Conservation (phyloP, 352 stramenopile genomes). For the Globisporangium splendens region DNA sequence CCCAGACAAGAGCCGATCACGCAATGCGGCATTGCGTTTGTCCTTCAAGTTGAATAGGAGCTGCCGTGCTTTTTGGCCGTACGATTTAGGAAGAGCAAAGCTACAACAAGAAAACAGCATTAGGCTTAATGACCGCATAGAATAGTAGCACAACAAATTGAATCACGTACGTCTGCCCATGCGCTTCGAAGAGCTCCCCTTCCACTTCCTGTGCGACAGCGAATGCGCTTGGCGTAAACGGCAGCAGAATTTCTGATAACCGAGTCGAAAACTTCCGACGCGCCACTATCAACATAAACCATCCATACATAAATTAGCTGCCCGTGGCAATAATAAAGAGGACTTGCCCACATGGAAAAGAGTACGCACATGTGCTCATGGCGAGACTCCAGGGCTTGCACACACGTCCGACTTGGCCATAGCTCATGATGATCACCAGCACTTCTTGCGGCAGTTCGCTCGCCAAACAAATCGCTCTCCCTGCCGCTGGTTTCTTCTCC, state of each 20-base stretch:
- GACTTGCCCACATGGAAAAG: not conserved
- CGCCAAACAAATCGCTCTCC: conserved; percentile 17
- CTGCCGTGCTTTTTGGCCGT: conserved; percentile 75
- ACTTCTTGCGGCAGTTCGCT: conserved; percentile 70
- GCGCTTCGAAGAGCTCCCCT: conserved; percentile 45
- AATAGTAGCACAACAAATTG: not conserved
- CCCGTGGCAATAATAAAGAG: not conserved
- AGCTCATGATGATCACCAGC: conserved; percentile 64
- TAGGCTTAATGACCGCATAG: not conserved
- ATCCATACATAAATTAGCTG: not conserved
- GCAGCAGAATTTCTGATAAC: conserved; percentile 48
- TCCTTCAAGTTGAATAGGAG: conserved; percentile 86
- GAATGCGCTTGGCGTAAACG: conserved; percentile 42
- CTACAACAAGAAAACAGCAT: conserved; percentile 18
- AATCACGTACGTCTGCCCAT: conserved; percentile 44
- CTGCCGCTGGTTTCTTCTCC: not conserved
- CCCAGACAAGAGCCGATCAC: conserved; percentile 62
- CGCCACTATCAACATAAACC: conserved; percentile 26
- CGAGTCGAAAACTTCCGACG: conserved; percentile 56
- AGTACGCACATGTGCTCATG: conserved; percentile 40
- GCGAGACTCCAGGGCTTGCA: conserved; percentile 83
- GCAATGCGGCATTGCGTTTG: conserved; percentile 56
- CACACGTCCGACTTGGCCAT: conserved; percentile 66
- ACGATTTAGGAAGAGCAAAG: conserved; percentile 68
- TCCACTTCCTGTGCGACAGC: conserved; percentile 56